Percentiles rank a stretch among this genome's conserved stretches.
Evolutionary conservation across 768 basidiomycete species (phyloP).

Genomic region (Hypsizygus marmoreus): DNA sequence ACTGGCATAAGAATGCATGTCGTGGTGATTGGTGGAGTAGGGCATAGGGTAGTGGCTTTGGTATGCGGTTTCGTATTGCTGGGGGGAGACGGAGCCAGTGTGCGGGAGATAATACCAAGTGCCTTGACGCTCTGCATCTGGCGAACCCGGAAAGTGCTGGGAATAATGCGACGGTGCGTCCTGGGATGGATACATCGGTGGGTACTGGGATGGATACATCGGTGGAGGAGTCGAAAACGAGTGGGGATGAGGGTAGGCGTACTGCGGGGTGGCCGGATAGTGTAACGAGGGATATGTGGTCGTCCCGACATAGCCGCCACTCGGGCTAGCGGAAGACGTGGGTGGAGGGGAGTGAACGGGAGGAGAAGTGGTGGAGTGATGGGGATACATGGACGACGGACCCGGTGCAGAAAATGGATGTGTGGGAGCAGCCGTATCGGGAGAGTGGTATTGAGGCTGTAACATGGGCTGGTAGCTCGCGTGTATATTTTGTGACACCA

Average conservation of each 20-base stretch:
- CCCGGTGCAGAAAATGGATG: constrained; percentile 22
- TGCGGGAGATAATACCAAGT: constrained; percentile 55
- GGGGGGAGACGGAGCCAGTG: constrained; percentile 20
- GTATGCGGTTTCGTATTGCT: constrained; percentile 32
- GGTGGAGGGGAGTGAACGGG: constrained; percentile 26
- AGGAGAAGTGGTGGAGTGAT: constrained; percentile 23
- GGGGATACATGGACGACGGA: constrained; percentile 29
- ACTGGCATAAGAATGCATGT: constrained; percentile 21
- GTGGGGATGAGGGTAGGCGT: constrained; percentile 36
- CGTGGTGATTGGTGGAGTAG: constrained; percentile 28
- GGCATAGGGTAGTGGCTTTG: constrained; percentile 31
- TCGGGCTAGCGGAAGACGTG: constrained; percentile 22
- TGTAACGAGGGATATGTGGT: constrained; percentile 35
- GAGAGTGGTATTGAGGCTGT: constrained; percentile 33
- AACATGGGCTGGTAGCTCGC: constrained; percentile 43
- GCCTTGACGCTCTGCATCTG: constrained; percentile 44
- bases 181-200: constrained; percentile 35
- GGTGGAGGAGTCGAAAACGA: constrained; percentile 34
- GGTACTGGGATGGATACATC: constrained; percentile 39
- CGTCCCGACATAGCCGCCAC: constrained; percentile 24
- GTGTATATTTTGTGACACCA: constrained; percentile 43
- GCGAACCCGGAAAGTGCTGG: constrained; percentile 32
- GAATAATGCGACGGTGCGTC: constrained; percentile 37
- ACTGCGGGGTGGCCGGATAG: constrained; percentile 36
- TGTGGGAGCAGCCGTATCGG: constrained; percentile 32